Evolutionary conservation across 345 rosid species (phyloP).

Genomic region (Populus davidiana): DNA sequence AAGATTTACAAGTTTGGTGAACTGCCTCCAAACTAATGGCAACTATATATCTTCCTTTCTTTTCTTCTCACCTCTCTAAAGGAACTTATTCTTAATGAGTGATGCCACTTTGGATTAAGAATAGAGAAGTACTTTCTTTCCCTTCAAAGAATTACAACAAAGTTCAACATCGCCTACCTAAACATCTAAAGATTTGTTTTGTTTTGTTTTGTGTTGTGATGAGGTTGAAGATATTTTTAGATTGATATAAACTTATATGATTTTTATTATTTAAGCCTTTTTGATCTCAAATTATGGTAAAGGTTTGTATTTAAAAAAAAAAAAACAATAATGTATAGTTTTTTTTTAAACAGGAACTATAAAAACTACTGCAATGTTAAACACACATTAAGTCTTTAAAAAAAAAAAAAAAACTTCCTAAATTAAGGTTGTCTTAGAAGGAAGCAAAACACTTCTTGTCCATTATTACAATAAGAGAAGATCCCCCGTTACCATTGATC

Average conservation of each 20-base stretch:
- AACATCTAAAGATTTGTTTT: no score
- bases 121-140: not conserved
- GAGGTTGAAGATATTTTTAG: no score
- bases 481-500: not conserved
- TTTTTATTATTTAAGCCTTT: no score
- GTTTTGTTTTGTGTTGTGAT: no score
- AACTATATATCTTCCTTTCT: not conserved
- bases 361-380: no score
- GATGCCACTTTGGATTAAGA: not conserved
- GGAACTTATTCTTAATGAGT: not conserved
- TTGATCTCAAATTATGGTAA: no score
- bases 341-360: no score
- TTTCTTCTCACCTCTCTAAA: not conserved
- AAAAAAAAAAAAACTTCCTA: not conserved
- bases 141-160: not conserved
- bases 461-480: not conserved
- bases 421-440: not conserved
- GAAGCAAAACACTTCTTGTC: not conserved
- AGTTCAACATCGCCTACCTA: not conserved
- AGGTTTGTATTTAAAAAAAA: no score
- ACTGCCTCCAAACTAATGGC: not conserved
- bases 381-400: not conserved
- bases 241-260: no score
- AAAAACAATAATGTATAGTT: no score
- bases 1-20: not conserved